Base-by-base conservation (phyloP, 2,329 filamentous ascomycete species). In the Xylariaceae sp. region DNA sequence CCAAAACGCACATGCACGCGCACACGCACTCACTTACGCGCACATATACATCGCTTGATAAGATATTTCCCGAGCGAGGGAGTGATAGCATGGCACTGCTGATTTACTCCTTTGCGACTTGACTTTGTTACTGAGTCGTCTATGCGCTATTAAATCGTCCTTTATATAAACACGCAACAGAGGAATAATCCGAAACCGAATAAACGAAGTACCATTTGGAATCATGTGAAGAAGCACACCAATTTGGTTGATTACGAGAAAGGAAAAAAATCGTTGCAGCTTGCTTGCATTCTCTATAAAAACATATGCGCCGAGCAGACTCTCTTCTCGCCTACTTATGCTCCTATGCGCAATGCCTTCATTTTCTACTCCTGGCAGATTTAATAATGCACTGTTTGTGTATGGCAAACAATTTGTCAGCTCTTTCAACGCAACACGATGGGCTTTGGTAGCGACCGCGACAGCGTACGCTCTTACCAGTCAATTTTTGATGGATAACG, bases 261-360 rank as follows among this genome's bases (percentile, higher is more conserved):
- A n/a, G n/a, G n/a, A n/a, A n/a, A n/a, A n/a, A n/a, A n/a, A n/a
- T n/a, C n/a, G n/a, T n/a, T 40, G 36, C 36, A 20, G 36, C 16
- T 41, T 16, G 4, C 20, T 27, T 45, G 35, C 35, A 43, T 13
- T 13, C 32, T 10, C 24, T 37, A 40, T 20, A 40, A 15, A 4
- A 9, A 20, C 30, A 26, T 21, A 46, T 37, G 21, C 32, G 16
- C 27, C 15, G 11, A 39, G 27, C 36, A 40, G 26, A 33, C 36
- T 20, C 37, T 13, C 23, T 42, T 13, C 13, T 50, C 29, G 32
- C 44, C 30, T 6, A 18, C 32, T 26, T 26, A 51, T 48, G 39
- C 35, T 30, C 36, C 37, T 24, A 43, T 41, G 46, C 44, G 32
- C 20, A 15, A 44, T 42, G 24, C 4, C 16, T 29, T 54, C 43